A percentile compares a stretch with the other conserved stretches of the same genome.
Conservation (phyloP, 306 rosid species). For the Quillaja saponaria region DNA sequence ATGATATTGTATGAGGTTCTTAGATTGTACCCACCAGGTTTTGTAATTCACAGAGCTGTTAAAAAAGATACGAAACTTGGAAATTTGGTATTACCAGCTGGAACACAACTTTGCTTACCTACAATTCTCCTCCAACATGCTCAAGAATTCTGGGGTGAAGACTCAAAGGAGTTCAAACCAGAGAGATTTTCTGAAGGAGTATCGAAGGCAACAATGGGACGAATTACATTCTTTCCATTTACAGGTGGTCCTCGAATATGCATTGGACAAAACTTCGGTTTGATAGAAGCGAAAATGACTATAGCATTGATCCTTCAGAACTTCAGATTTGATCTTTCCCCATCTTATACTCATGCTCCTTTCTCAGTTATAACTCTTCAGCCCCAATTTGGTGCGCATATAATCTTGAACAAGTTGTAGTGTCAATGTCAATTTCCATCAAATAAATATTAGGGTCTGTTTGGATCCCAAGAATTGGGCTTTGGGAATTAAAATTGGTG, state of each 20-base stretch:
- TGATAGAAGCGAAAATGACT: conserved; percentile 46
- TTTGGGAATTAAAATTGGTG: no score
- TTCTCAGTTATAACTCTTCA: neutral
- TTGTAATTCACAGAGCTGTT: neutral
- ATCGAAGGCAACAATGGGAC: conserved; percentile 29
- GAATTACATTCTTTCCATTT: conserved; percentile 35
- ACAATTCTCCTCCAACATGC: conserved; percentile 28
- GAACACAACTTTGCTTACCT: conserved; percentile 1
- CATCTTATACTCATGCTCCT: conserved; percentile 53
- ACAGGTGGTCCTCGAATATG: conserved; percentile 48
- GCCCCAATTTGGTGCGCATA: conserved; percentile 51
- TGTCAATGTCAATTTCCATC: no score
- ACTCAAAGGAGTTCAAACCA: conserved; percentile 44
- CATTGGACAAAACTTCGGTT: conserved; percentile 46
- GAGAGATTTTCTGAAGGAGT: conserved; percentile 45
- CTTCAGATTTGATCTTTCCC: conserved; percentile 45
- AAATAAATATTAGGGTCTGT: no score
- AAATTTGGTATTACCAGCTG: conserved; percentile 34
- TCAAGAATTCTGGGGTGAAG: conserved; percentile 43
- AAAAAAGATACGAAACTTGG: conserved; percentile 24
- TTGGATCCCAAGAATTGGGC: no score
- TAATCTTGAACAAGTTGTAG: conserved; percentile 28
- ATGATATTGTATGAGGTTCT: conserved; percentile 49
- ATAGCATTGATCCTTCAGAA: conserved; percentile 34
- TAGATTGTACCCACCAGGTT: conserved; percentile 36